Evolutionary conservation across 352 stramenopile genomes (phyloP), one percentile per base, ranked within the genome.

Genomic region (Phytophthora tentaculata): DNA sequence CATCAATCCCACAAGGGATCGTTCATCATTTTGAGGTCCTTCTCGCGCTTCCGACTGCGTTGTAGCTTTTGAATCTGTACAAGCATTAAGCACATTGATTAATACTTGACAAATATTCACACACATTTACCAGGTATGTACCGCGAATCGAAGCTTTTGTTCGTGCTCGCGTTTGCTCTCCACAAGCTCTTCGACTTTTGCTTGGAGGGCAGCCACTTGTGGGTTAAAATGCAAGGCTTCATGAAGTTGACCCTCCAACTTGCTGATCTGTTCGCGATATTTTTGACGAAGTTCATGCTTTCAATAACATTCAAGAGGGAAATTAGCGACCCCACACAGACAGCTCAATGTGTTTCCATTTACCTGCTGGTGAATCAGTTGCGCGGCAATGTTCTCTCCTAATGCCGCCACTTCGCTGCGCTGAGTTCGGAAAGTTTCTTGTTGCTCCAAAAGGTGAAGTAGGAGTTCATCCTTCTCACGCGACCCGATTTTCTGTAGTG

Each of bases 1-100:
- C n/a, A n/a, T 73, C 50, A 73, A 70, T 89, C 81, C 84, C 84
- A 94, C 14, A 95, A 75, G 47, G 83, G 83, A 72, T 92, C 82
- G 39, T 86, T 79, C 65, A 88, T 73, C 48, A 70, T 69, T 55
- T 89, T 82, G 55, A 93, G 73, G 47, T 88, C 81, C 17, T 86
- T 85, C 58, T 92, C 84, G 24, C 86, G 74, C 57, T 86, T 77
- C 16, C 86, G 76, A 71, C 84, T 93, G 29, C 80, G 86, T 50
- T 90, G 81, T 16, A 92, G 79, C 59, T 93, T 92, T 65, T 90
- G 78, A 23, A 88, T 74, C 83, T 91, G 65, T 10, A n/a, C n/a
- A n/a, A n/a, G n/a, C n/a, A 26, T 13, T 19, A 37, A 26, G 56
- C 58, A 4, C 1, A 35, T 22, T 16, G 41, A 56, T 59, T 32